Evolutionary conservation across 305 asterid species (phyloP), one percentile per base, ranked within the genome.

Genomic region (Euphrasia arctica): DNA sequence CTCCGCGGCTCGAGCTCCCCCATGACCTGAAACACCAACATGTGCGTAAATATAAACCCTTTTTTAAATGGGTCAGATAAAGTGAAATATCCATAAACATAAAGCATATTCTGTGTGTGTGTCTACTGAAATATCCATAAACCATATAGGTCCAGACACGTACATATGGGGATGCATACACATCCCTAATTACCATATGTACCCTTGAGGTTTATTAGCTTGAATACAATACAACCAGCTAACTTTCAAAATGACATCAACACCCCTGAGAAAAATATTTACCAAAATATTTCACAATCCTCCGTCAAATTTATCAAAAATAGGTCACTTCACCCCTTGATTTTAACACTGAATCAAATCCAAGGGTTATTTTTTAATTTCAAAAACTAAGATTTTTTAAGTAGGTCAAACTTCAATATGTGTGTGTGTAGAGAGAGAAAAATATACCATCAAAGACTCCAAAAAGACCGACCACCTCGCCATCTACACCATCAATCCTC

Each of bases 401-500:
- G 41, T 4, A 34, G 8, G 41, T 36, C 43, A 39, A 7, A 41
- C n/a, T 12, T 5, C 57, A 12, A 22, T n/a, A n/a, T n/a, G n/a
- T n/a, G n/a, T n/a, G n/a, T n/a, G n/a, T n/a, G n/a, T n/a, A n/a
- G n/a, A n/a, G n/a, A 64, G 77, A 70, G 75, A 65, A 73, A 73
- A 64, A 68, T 25, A 39, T 62, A 88, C 96, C 96, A 75, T 89
- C 96, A 68, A 86, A 89, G 58, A 89, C 96, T 65, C 98, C 98
- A 64, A 92, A 92, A 74, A 92, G 96, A 75, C 98, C 98, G 69
- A 92, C 89, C 36, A 89, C 78, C 80, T 85, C 90, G 61, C 98
- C 98, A 72, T 87, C 96, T 60, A 92, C 96, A 22, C 96, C 93
- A 74, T 92, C 98, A 69, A 92, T 89, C 79, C 96, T 87, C n/a